Evolutionary conservation across 2,329 filamentous ascomycete genomes (phyloP).

Genomic region (Aspergillus sp.): DNA sequence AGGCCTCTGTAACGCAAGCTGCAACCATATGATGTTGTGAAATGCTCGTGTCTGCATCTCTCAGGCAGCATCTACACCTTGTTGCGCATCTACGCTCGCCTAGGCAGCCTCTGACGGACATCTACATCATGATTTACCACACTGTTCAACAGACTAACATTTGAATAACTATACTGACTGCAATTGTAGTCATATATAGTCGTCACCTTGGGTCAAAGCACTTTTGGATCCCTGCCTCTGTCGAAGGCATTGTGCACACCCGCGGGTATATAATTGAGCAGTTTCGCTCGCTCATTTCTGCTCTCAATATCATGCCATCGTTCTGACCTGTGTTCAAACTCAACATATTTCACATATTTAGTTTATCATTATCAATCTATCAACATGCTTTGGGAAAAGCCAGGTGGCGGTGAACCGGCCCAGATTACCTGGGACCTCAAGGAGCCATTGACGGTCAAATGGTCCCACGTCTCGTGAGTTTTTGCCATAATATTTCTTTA

Average conservation of each 20-base stretch:
- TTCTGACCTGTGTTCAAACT: background rate
- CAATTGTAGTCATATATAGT: background rate
- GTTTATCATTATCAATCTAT: conserved; percentile 27
- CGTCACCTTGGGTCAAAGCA: background rate
- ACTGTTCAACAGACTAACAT: too few species aligned
- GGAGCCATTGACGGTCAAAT: background rate
- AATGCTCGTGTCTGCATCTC: too few species aligned
- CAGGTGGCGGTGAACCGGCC: background rate
- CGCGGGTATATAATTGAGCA: background rate
- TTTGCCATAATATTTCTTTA: too few species aligned
- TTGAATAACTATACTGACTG: background rate
- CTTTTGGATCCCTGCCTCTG: background rate
- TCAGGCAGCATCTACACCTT: background rate
- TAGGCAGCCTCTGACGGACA: background rate
- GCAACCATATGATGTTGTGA: too few species aligned
- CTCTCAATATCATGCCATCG: background rate
- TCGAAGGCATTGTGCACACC: background rate
- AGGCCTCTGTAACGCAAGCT: too few species aligned
- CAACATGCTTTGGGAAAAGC: conserved; percentile 7
- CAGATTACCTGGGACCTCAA: background rate
- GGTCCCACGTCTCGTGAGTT: background rate
- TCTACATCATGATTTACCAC: background rate
- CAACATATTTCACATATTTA: background rate
- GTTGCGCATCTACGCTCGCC: background rate
- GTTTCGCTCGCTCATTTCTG: background rate